Base-by-base conservation (phyloP, 495 filamentous ascomycete species). In the Ascobolus immersus region DNA sequence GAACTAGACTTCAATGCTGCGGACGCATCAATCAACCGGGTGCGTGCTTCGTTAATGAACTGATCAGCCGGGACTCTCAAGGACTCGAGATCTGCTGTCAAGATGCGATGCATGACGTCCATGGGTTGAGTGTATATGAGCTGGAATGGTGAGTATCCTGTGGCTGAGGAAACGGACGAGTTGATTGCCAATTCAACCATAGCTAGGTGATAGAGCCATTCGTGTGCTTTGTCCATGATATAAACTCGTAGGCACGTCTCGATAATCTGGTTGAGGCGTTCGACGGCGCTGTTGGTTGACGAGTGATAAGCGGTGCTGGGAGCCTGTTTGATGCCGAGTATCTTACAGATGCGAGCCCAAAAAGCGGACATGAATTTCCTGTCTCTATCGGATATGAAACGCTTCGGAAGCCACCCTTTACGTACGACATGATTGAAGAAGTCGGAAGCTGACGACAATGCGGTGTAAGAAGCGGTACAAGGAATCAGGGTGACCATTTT, bases 321-420 rank as follows among this genome's bases (percentile, higher is more conserved):
- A 9, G 7, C 13, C 9, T 30, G 28, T 30, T 30, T 30, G 28
- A 30, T 30, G 6, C 5, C 6, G 8, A 30, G n/a, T n/a, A n/a
- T n/a, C n/a, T n/a, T n/a, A n/a, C n/a, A n/a, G n/a, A n/a, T n/a
- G n/a, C n/a, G n/a, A n/a, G n/a, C n/a, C 33, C 33, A 35, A 21
- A 35, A 35, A 10, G 19, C 17, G n/a, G n/a, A 23, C 6, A 35
- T 17, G 21, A 35, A 14, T 17, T 23, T 35, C n/a, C 19, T 6
- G 17, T 35, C 33, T 17, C 33, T 5, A 15, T 35, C 33, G 5
- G 33, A 27, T 11, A 35, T 35, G 22, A 35, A 35, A 12, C 26
- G 5, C 14, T 4, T 25, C 4, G 21, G 33, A 24, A 35, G 17
- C n/a, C 17, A 35, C 4, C 33, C 33, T 11, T n/a, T 7, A 4